A percentile compares a stretch with the other conserved stretches of the same genome.
These are phyloP conservation scores for Penicillium palitans DNA, from an alignment of 2,329 filamentous ascomycete genomes.

Conservation along the genomic window DNA sequence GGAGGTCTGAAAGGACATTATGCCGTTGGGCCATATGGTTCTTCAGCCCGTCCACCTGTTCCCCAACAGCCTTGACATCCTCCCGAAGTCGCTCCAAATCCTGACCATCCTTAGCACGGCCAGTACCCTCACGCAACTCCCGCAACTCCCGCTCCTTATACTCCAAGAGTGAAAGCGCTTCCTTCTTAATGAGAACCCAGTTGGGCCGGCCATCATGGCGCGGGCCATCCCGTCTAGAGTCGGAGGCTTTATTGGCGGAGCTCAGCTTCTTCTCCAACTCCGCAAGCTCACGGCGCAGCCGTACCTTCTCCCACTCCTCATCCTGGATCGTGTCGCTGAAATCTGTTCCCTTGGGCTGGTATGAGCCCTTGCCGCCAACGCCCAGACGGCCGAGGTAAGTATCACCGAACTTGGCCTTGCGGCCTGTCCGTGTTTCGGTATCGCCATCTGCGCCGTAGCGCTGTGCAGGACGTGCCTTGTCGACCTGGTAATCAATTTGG, in stretches of 20 bases:
- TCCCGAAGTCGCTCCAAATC: constrained; percentile 75
- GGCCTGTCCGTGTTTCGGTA: constrained; percentile 77
- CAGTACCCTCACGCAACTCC: constrained; percentile 65
- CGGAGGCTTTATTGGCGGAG: constrained; percentile 72
- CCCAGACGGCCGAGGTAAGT: constrained; percentile 91
- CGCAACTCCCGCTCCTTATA: constrained; percentile 82
- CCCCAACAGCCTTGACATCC: constrained; percentile 84
- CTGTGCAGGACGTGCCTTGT: constrained; percentile 69
- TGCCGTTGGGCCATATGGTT: constrained; percentile 75
- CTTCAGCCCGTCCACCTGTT: constrained; percentile 91
- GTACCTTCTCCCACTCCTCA: constrained; percentile 94
- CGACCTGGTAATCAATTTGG: constrained; percentile 93
- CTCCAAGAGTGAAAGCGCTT: constrained; percentile 89
- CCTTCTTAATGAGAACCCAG: constrained; percentile 88
- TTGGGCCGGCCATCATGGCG: constrained; percentile 70
- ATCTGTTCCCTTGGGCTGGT: constrained; percentile 83
- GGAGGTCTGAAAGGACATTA: constrained; percentile 72
- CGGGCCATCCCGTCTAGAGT: constrained; percentile 57
- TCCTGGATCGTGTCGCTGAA: constrained; percentile 83
- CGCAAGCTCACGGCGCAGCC: constrained; percentile 85
- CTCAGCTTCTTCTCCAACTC: constrained; percentile 88
- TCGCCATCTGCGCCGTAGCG: constrained; percentile 79
- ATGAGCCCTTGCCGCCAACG: constrained; percentile 69
- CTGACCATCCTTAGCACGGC: constrained; percentile 62
- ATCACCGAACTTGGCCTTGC: constrained; percentile 96